Base-by-base conservation (phyloP, 169 alveolate genomes). In the Theileria orientalis region DNA sequence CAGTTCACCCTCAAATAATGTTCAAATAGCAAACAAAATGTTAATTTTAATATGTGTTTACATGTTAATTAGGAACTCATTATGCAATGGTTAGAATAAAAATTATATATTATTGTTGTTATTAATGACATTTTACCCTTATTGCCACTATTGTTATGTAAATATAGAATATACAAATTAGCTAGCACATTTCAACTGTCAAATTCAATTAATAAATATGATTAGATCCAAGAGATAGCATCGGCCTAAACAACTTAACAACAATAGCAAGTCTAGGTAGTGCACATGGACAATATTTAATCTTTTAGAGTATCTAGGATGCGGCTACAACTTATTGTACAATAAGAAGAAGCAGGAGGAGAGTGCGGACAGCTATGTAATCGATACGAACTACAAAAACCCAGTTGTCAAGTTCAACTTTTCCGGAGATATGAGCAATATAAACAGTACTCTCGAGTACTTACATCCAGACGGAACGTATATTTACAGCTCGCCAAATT, bases 391-490 rank as follows among this genome's bases (percentile, higher is more conserved):
- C 21, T 71, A 44, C 51, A 78, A 78, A 29, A 68, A 54, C 2
- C 80, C 86, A 6, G 63, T 78, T 0, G 16, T 78, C 7, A 60
- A 47, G 27, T 27, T 78, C 37, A 46, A 42, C 1, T 74, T 67
- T 64, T 64, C 75, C 8, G 35, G 19, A 27, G 79, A 25, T 23
- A 71, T 41, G 46, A 13, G 41, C n/a, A 64, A 64, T n/a, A 68
- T 64, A 46, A 70, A 78, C 70, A 78, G 67, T 62, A 59, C 86
- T 23, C 29, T 78, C 0, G 60, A 62, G 27, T 78, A 77, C 72
- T 42, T 40, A 0, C 75, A 64, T 8, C 80, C 86, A 0, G 35
- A 42, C 16, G 47, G 56, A 27, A 70, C 60, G 6, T 78, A 70
- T 32, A 74, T 49, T 9, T 62, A 73, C 67, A 56, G 51, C 30